Base-by-base conservation (phyloP, 345 rosid species). In the Anastatica hierochuntica region DNA sequence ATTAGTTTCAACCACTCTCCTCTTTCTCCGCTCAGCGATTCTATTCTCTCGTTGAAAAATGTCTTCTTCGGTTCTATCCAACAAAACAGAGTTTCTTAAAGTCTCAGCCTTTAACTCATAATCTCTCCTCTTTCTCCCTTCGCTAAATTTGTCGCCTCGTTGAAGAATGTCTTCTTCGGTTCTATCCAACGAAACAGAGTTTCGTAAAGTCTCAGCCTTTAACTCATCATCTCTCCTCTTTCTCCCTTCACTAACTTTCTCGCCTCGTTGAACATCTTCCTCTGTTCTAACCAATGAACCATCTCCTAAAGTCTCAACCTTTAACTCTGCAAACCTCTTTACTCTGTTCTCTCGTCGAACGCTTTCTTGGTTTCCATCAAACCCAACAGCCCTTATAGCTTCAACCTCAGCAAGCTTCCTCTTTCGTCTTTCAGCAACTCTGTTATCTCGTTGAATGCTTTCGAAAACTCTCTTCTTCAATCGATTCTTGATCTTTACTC, bases 401-500 rank as follows among this genome's bases (percentile, higher is more conserved):
- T 48, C 44, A 0, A 49, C 16, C 38, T 24, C 39, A 23, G 31
- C 57, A 1, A 49, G 1, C 18, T 36, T 64, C 24, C 46, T 16
- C 36, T 56, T 56, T 41, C 69, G 47, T 15, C 56, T 14, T 33
- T 55, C 62, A 47, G 44, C 50, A 49, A 15, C 34, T 42, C 63
- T 56, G 2, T 58, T 58, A 20, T 66, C 60, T 27, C 70, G 30
- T 12, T 58, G 49, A n/a, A 64, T 64, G 18, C 17, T 21, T 24
- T 49, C 53, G 31, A 3, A 2, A 35, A 16, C 57, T 49, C 62
- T 56, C 15, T n/a, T n/a, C n/a, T n/a, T n/a, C n/a, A n/a, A n/a
- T n/a, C n/a, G n/a, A n/a, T n/a, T n/a, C n/a, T n/a, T n/a, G n/a
- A n/a, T n/a, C n/a, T n/a, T n/a, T n/a, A n/a, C n/a, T n/a, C n/a